Evolutionary conservation across 306 rosid genomes (phyloP), one percentile per base, ranked within the genome.

Genomic region (Myrica gale): DNA sequence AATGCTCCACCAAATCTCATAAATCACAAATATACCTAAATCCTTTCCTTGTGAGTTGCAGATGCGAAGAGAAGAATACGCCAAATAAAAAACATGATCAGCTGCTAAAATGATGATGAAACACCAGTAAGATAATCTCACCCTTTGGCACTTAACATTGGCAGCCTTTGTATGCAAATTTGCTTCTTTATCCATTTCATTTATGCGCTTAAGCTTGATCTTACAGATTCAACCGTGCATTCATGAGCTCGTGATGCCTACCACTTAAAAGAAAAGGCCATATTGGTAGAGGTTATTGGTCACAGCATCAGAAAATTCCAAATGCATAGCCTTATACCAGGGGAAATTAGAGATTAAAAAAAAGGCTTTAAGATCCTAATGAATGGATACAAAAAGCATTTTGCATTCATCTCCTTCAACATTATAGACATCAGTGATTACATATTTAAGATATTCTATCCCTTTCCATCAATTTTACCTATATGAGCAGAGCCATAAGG

Each of bases 101-200:
- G 48, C 37, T 23, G 26, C 43, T 74, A 56, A 19, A 72, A 54
- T 68, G 51, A 73, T 54, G 37, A 44, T 55, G 56, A 71, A 32
- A 10, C 39, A 37, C 61, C 47, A 65, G 62, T 61, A 74, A 75
- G 50, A 50, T 44, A 19, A 51, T 47, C 89, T 81, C 82, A 95
- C 99, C 85, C 91, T 82, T 68, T 88, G 97, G 78, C 85, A 83
- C 82, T 92, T 90, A 91, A 71, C 69, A 78, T 82, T 83, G 85
- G 90, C 83, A 81, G 87, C 86, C 83, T 84, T 96, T 83, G 54
- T 78, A 42, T 68, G 85, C 58, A 76, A 69, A 82, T 84, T 80
- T 45, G 78, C 87, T 66, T 88, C 87, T 54, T 62, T 78, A 68
- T 92, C 88, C 99, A 92, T 88, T 80, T 84, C 88, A 87, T 79